These are phyloP conservation scores for Colletotrichum sp. DNA, from an alignment of 2,329 filamentous ascomycete species.

Conservation along the genomic window DNA sequence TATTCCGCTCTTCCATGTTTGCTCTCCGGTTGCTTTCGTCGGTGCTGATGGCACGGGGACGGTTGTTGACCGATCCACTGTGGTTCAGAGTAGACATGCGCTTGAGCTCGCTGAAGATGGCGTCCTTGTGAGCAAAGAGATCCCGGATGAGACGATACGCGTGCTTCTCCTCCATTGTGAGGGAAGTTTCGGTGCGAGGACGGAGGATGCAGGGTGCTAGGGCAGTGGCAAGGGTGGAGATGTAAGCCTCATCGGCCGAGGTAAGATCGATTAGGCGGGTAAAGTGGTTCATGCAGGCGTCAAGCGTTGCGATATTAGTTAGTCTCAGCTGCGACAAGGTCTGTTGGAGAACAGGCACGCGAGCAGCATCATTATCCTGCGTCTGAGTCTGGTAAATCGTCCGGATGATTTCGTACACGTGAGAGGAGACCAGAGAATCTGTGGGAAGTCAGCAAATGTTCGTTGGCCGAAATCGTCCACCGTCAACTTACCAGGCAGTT, in stretches of 20 bases:
- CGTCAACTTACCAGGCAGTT: slow-evolving; percentile 78
- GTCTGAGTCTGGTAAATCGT: slow-evolving; percentile 82
- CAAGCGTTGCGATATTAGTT: slow-evolving; percentile 97
- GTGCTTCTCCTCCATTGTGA: slow-evolving; percentile 96
- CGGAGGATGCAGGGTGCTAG: slow-evolving; percentile 88
- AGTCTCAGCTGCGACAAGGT: slow-evolving; percentile 93
- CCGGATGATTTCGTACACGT: slow-evolving; percentile 98
- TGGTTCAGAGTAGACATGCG: slow-evolving; percentile 78
- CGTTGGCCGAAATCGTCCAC: not conserved
- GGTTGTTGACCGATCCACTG: slow-evolving; percentile 59
- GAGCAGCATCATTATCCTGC: slow-evolving; percentile 77
- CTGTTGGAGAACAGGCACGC: slow-evolving; percentile 91
- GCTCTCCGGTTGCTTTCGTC: slow-evolving; percentile 95
- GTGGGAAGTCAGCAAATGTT: slow-evolving; percentile 29
- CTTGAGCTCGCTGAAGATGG: slow-evolving; percentile 95
- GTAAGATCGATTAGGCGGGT: slow-evolving; percentile 96
- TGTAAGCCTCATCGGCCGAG: slow-evolving; percentile 89
- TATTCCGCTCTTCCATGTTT: slow-evolving; percentile 91
- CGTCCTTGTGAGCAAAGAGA: slow-evolving; percentile 90
- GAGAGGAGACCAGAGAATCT: slow-evolving; percentile 98
- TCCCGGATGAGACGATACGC: slow-evolving; percentile 90
- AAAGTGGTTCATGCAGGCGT: slow-evolving; percentile 98
- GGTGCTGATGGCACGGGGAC: slow-evolving; percentile 87
- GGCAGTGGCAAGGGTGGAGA: slow-evolving; percentile 73
- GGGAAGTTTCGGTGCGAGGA: slow-evolving; percentile 83